Conservation (phyloP, 352 stramenopile species). For the Phytophthora sansomeana region DNA sequence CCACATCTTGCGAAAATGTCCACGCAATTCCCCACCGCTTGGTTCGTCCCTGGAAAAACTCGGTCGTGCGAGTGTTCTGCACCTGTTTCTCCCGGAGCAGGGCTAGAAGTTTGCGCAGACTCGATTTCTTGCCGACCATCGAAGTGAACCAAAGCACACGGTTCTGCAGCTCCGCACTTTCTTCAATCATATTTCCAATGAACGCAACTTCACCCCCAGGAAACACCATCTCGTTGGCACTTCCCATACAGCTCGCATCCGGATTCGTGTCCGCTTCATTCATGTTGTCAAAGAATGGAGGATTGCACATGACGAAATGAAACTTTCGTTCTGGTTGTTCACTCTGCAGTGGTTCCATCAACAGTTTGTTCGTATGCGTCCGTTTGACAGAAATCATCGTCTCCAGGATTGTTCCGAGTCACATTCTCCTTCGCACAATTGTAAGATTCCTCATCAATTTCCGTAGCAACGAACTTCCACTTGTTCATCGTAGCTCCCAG, state of each 20-base stretch:
- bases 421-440: slow-evolving; percentile 90
- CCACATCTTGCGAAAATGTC: slow-evolving; percentile 77
- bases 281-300: slow-evolving; percentile 94
- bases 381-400: slow-evolving; percentile 62
- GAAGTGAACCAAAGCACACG: slow-evolving; percentile 95
- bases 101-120: slow-evolving; percentile 89
- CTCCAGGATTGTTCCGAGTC: slow-evolving; percentile 84
- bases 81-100: slow-evolving; percentile 75
- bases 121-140: slow-evolving; percentile 94
- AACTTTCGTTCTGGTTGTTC: slow-evolving; percentile 44
- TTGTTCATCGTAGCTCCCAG: slow-evolving; percentile 87
- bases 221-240: slow-evolving; percentile 84
- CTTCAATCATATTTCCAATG: slow-evolving; percentile 92
- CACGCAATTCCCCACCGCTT: slow-evolving; percentile 95
- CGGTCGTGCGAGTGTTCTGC: slow-evolving; percentile 87
- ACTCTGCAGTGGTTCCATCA: slow-evolving; percentile 57
- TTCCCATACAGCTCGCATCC: slow-evolving; percentile 76
- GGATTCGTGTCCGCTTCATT: slow-evolving; percentile 83
- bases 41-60: slow-evolving; percentile 95
- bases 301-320: slow-evolving; percentile 97
- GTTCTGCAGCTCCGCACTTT: slow-evolving; percentile 85
- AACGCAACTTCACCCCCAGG: slow-evolving; percentile 95
- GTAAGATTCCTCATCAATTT: slow-evolving; percentile 92
- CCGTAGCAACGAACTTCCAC: slow-evolving; percentile 95
- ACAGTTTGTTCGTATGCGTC: slow-evolving; percentile 49